A percentile compares a stretch with the other conserved stretches of the same genome.
Conservation (phyloP, 208 protist genomes). For the Naegleria lovaniensis region DNA sequence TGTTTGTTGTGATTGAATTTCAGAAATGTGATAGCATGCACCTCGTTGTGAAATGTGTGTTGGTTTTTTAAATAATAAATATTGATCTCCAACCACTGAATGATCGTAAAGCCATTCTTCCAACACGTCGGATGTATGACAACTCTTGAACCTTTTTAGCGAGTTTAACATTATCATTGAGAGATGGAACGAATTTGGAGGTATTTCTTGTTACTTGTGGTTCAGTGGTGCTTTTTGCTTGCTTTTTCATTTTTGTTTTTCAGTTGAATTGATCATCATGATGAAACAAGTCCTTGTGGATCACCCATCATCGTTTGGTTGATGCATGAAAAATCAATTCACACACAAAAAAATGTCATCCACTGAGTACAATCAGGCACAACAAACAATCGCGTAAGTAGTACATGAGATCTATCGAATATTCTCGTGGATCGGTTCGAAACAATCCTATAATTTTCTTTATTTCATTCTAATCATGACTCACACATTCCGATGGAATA, state of each 20-base stretch:
- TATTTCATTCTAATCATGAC: too few species aligned
- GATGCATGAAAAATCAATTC: background rate
- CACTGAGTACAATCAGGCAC: background rate
- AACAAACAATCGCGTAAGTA: background rate
- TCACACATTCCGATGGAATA: too few species aligned
- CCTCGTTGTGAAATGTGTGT: slow-evolving; percentile 12
- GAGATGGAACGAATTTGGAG: background rate
- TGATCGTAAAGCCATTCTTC: background rate
- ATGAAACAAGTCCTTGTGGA: too few species aligned
- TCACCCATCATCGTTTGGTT: too few species aligned
- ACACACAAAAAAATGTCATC: background rate
- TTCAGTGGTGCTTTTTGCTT: background rate
- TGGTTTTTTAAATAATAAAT: background rate
- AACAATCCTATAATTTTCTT: too few species aligned
- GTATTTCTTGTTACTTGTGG: background rate
- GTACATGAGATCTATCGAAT: too few species aligned
- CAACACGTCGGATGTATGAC: background rate
- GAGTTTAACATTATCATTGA: background rate
- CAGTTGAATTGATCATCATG: too few species aligned
- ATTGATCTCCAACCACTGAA: background rate
- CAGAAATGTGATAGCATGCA: background rate
- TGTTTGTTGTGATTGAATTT: background rate
- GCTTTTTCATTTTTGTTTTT: background rate
- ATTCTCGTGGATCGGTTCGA: too few species aligned
- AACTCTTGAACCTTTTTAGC: background rate